Conservation (phyloP, 805 yeast species). For the Dipodascus albidus region DNA sequence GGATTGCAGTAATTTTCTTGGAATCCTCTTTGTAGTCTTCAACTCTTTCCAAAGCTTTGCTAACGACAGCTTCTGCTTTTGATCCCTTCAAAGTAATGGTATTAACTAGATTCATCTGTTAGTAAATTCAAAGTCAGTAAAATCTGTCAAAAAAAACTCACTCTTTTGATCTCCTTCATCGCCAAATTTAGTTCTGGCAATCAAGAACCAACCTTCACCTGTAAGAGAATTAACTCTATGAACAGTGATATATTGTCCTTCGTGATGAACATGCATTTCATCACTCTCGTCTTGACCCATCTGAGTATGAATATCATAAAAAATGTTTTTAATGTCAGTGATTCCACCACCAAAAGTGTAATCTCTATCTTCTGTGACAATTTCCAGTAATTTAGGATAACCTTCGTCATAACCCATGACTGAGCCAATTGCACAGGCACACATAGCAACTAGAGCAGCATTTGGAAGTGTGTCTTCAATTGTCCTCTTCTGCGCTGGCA, state of each 20-base stretch:
- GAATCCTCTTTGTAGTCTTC: conserved; percentile 36
- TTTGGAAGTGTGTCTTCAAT: conserved; percentile 90
- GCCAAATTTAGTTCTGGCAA: conserved; percentile 74
- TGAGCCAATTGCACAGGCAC: conserved; percentile 89
- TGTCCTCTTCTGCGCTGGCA: conserved; percentile 79
- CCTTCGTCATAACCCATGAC: conserved; percentile 92
- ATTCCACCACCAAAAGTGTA: conserved; percentile 57
- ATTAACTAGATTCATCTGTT: conserved; percentile 11
- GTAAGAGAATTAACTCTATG: conserved; percentile 75
- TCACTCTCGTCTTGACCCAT: conserved; percentile 45
- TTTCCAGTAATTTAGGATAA: conserved; percentile 69
- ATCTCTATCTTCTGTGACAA: conserved; percentile 61
- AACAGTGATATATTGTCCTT: conserved; percentile 82
- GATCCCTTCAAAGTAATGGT: conserved; percentile 26
- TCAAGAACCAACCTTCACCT: conserved; percentile 80
- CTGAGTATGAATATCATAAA: conserved; percentile 26
- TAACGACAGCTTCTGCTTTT: conserved; percentile 36
- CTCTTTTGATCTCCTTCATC: conserved; percentile 26
- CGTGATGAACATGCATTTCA: conserved; percentile 91
- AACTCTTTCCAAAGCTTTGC: conserved; percentile 40
- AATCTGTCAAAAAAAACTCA: conserved; percentile 7
- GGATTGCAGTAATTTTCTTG: conserved; percentile 42
- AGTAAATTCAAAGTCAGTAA: not conserved
- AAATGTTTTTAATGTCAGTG: conserved; percentile 46
- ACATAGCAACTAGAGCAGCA: conserved; percentile 87